These are phyloP conservation scores for Ophiocordyceps camponoti-saundersi DNA, from an alignment of 2,329 filamentous ascomycete species.

Conservation along the genomic window DNA sequence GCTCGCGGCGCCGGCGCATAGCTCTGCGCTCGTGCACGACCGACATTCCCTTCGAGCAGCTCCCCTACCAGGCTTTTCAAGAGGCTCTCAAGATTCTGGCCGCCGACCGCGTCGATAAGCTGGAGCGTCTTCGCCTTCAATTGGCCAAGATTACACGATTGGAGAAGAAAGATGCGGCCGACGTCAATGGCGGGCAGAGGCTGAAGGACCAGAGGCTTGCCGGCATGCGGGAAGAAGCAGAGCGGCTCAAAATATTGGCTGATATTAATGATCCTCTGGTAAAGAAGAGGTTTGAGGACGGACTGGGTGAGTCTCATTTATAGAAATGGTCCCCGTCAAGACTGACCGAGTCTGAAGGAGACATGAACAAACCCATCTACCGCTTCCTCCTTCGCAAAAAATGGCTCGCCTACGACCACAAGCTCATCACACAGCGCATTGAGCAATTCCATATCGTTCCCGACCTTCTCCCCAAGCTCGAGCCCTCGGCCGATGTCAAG, in stretches of 20 bases:
- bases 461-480: slow-evolving; percentile 67
- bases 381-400: slow-evolving; percentile 72
- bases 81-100: slow-evolving; percentile 74
- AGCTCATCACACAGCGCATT: slow-evolving; percentile 70
- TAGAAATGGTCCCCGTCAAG: not conserved
- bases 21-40: slow-evolving; percentile 47
- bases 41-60: slow-evolving; percentile 66
- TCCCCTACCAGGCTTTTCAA: slow-evolving; percentile 97
- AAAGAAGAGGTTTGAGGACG: slow-evolving; percentile 89
- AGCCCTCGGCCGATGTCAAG: slow-evolving; percentile 63
- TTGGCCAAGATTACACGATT: slow-evolving; percentile 51
- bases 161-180: slow-evolving; percentile 36
- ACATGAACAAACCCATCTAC: slow-evolving; percentile 95
- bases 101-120: slow-evolving; percentile 65
- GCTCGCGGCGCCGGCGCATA: slow-evolving; percentile 68
- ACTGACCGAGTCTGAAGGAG: slow-evolving; percentile 36
- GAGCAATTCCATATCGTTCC: slow-evolving; percentile 75
- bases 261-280: slow-evolving; percentile 92
- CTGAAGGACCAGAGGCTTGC: slow-evolving; percentile 50
- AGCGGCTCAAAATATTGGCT: slow-evolving; percentile 70
- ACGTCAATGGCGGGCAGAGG: slow-evolving; percentile 42
- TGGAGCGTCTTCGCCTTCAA: slow-evolving; percentile 53
- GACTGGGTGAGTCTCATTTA: slow-evolving; percentile 48
- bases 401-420: slow-evolving; percentile 72
- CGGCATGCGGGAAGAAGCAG: slow-evolving; percentile 55